Base-by-base conservation (phyloP, 2,329 filamentous ascomycete species). In the Pezicula radicicola region DNA sequence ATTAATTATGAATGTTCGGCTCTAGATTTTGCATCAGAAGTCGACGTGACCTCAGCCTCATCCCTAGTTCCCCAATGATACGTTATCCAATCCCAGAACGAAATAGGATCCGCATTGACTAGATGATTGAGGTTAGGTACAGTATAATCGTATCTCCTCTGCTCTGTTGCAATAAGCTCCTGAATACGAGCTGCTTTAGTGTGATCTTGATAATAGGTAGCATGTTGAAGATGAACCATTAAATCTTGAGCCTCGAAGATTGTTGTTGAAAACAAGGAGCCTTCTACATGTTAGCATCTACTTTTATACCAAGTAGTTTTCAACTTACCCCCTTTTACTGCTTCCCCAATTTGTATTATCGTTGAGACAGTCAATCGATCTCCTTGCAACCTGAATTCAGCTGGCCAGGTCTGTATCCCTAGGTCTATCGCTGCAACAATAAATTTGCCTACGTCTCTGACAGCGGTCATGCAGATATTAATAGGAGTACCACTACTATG, bases 301-400 rank as follows among this genome's bases (percentile, higher is more conserved):
- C 21, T 5, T 21, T 21, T 21, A 21, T 21, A 21, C 3, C 3
- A 21, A 21, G 28, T 30, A 8, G 28, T 30, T 30, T 8, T 30
- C 2, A 30, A 12, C 28, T 30, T 53, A 80, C 76, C 66, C 70
- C 78, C 68, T 71, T 79, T 72, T n/a, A 78, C 72, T 33, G 47
- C 68, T 65, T 51, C 74, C 69, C 59, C 76, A 78, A 36, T 72
- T 64, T 43, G 71, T 65, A 88, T 73, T 10, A 91, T 72, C 43
- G 85, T 77, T 12, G 75, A 73, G 2, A 89, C 75, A 1, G 76
- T 79, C 66, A 87, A 72, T 6, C 82, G 74, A 49, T 88, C 84
- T n/a, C 87, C 86, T 46, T 77, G 76, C 77, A 91, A 84, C 37
- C 78, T 79, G 65, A 88, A 83, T 64, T 91, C 87, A 6, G 70